A percentile compares a stretch with the other conserved stretches of the same genome.
phyloP scores from a whole-genome alignment of 768 basidiomycete species.

The Chalciporus pseudorubinellus region DNA sequence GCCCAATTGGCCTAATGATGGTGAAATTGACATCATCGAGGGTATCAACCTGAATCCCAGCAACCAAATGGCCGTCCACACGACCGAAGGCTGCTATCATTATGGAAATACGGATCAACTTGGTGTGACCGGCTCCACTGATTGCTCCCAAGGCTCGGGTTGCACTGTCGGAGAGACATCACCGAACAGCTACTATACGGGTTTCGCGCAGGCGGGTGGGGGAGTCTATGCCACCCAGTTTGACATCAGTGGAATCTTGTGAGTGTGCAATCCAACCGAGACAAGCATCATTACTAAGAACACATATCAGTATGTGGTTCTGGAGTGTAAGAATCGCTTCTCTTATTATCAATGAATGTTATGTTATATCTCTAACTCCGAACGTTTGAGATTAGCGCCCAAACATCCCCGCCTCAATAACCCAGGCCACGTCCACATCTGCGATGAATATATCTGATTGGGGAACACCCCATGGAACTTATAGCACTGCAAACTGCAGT shows the following conservation, averaged over 20 bases:
- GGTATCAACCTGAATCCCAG: conserved; percentile 48
- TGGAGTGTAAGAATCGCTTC: conserved; percentile 40
- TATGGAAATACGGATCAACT: conserved; percentile 29
- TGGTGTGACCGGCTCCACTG: conserved; percentile 27
- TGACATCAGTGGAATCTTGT: conserved; percentile 53
- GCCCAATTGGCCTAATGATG: conserved; percentile 41
- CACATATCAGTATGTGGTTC: conserved; percentile 42
- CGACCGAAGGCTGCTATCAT: conserved; percentile 39
- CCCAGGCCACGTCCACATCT: conserved; percentile 29
- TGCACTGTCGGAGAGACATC: conserved; percentile 32
- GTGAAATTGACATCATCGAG: conserved; percentile 63
- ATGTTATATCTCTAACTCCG: conserved; percentile 17
- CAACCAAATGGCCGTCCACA: conserved; percentile 62
- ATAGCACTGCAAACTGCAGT: conserved; percentile 41
- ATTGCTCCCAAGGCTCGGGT: conserved; percentile 26
- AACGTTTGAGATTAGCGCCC: conserved; percentile 31
- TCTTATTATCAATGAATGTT: neutral
- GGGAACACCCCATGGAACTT: conserved; percentile 46
- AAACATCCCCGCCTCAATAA: conserved; percentile 37
- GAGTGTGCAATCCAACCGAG: conserved; percentile 16
- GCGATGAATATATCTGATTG: conserved; percentile 40
- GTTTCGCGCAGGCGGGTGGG: conserved; percentile 41
- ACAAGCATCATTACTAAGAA: conserved; percentile 1
- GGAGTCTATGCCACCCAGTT: conserved; percentile 72
- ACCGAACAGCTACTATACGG: conserved; percentile 25